A percentile compares a stretch with the other conserved stretches of the same genome.
These are phyloP conservation scores for Mycena crocata DNA, from an alignment of 768 basidiomycete genomes.

Conservation along the genomic window DNA sequence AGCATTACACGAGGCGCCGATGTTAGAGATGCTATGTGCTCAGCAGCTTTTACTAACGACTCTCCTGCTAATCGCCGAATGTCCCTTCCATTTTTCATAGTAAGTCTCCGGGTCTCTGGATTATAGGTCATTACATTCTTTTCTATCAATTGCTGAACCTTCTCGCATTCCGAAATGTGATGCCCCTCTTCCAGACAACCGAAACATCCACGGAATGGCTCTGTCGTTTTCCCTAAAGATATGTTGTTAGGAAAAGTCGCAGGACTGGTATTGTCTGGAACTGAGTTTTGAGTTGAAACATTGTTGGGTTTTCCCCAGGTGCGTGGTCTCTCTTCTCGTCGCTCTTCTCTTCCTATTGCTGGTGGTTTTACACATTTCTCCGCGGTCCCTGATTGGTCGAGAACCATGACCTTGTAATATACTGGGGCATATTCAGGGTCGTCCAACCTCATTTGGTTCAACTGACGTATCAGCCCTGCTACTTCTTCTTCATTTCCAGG, in stretches of 20 bases:
- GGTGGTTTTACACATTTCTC: too few species aligned
- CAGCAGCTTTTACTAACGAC: constrained; percentile 17
- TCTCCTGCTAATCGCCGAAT: constrained; percentile 28
- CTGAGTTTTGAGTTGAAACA: too few species aligned
- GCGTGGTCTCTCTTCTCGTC: too few species aligned
- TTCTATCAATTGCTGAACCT: constrained; percentile 14
- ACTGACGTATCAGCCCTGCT: background rate
- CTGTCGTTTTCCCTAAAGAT: too few species aligned
- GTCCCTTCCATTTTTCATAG: constrained; percentile 36
- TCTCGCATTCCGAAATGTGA: background rate
- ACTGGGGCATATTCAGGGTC: constrained; percentile 19
- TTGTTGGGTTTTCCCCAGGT: too few species aligned
- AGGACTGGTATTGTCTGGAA: too few species aligned
- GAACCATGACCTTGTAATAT: constrained; percentile 9
- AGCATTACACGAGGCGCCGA: constrained; percentile 22
- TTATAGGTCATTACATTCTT: constrained; percentile 11
- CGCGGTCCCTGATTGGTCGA: too few species aligned
- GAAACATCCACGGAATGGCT: too few species aligned
- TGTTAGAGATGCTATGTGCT: background rate
- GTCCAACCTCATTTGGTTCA: constrained; percentile 11
- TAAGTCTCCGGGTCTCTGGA: constrained; percentile 36
- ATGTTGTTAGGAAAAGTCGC: too few species aligned
- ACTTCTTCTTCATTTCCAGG: background rate
- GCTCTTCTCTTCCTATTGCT: too few species aligned
- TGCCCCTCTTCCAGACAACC: background rate